Base-by-base conservation (phyloP, 371 early-diverging fungal species). In the Haplosporangium sp. region DNA sequence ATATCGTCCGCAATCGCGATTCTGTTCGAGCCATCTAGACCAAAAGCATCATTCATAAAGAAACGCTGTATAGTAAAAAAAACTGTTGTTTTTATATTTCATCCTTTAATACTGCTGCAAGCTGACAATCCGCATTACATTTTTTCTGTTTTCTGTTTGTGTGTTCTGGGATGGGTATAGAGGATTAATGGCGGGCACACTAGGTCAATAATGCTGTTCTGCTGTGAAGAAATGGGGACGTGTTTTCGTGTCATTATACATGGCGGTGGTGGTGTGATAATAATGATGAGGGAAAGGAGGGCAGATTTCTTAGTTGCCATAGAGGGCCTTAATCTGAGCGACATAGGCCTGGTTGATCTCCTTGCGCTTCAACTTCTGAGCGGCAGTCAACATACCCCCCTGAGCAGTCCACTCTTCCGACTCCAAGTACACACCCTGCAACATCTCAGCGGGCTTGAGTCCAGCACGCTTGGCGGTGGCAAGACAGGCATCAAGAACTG, bases 341-440 rank as follows among this genome's bases (percentile, higher is more conserved):
- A 83, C 81, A 80, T 92, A 95, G 29, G 80, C 72, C 46, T 87
- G 81, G 57, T 88, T 83, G 54, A 97, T 88, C 41, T 89, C 92
- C 53, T 86, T 87, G 64, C 99, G 90, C 84, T 96, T 95, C 46
- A 97, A 75, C 83, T 99, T 99, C 82, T 93, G 93, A 13, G 98
- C 95, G 13, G 98, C 96, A 10, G 99, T 98, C 84, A 95, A 80
- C 59, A 91, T 54, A 51, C 88, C 93, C 79, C 89, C 92, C 80
- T 97, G 92, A 1, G 95, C 87, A 5, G 96, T 95, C 96, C 98
- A 98, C 63, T 93, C 86, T 40, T 94, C 95, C 0, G 80, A 80
- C 58, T 85, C 87, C n/a, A 98, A 65, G 74, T 85, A 83, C 21
- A 96, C 81, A 59, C 84, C 88, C 23, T 85, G 69, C 47, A 98